These are phyloP conservation scores for Vachellia collinsii DNA, from an alignment of 306 rosid species.

Conservation along the genomic window DNA sequence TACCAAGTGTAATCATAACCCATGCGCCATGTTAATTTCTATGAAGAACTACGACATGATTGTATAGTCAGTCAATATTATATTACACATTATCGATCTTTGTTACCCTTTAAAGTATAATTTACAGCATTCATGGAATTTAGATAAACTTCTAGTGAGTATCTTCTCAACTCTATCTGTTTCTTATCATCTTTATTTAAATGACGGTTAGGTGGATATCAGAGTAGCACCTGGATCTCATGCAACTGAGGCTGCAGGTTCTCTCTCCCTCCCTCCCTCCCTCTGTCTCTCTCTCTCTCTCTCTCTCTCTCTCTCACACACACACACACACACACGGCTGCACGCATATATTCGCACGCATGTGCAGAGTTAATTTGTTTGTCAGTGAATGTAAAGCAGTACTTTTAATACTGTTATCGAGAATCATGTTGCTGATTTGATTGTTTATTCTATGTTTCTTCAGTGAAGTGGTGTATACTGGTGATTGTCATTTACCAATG, in stretches of 20 bases:
- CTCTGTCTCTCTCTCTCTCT: background rate
- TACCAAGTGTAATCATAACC: background rate
- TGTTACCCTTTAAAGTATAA: constrained; percentile 10
- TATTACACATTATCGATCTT: constrained; percentile 11
- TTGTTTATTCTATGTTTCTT: background rate
- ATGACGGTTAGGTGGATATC: constrained; percentile 77
- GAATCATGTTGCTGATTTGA: constrained; percentile 1
- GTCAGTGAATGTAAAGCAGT: background rate
- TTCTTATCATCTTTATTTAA: constrained; percentile 31
- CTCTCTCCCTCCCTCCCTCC: constrained; percentile 13
- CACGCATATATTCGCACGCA: no score
- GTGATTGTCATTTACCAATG: constrained; percentile 10
- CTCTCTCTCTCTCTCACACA: background rate
- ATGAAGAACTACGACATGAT: constrained; percentile 10
- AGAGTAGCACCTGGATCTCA: constrained; percentile 96
- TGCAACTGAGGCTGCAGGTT: constrained; percentile 90
- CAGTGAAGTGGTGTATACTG: constrained; percentile 25
- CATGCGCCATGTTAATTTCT: background rate
- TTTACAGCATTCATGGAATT: background rate
- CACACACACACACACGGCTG: no score
- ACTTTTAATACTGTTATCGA: constrained; percentile 8
- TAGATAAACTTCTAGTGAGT: constrained; percentile 28
- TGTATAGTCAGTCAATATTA: background rate
- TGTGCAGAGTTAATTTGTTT: background rate
- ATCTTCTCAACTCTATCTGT: constrained; percentile 22